These are phyloP conservation scores for Funneliformis mosseae DNA, from an alignment of 192 early-diverging fungal genomes.

Conservation along the genomic window DNA sequence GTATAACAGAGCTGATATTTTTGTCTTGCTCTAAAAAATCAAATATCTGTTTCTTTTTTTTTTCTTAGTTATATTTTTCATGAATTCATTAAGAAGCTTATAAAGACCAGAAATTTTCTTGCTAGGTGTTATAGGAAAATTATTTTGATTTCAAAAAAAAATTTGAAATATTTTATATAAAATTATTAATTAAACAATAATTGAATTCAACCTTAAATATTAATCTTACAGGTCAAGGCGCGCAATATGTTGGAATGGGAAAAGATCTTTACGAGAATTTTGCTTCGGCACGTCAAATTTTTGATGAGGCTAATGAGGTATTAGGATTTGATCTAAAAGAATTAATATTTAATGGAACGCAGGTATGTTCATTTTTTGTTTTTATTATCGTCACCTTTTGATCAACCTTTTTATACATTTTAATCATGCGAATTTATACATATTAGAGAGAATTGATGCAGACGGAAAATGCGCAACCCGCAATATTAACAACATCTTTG, in stretches of 20 bases:
- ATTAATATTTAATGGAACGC: conserved; percentile 89
- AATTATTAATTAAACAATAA: background rate
- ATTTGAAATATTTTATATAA: background rate
- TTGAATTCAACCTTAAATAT: background rate
- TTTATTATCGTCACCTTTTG: background rate
- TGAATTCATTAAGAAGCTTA: background rate
- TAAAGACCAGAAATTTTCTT: background rate
- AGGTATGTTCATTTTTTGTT: conserved; percentile 45
- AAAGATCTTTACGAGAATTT: conserved; percentile 80
- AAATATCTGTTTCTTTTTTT: background rate
- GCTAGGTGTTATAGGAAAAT: background rate
- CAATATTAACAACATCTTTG: conserved; percentile 88
- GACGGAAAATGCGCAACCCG: conserved; percentile 86
- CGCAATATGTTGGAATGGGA: conserved; percentile 92
- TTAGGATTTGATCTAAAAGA: conserved; percentile 68
- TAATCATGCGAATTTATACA: background rate
- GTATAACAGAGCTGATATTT: background rate
- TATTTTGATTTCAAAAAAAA: background rate
- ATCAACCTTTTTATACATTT: background rate
- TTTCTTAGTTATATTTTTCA: background rate
- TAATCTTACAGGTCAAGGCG: conserved; percentile 65
- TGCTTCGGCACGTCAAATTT: conserved; percentile 71
- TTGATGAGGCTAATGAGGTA: conserved; percentile 91
- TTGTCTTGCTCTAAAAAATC: background rate
- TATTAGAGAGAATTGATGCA: conserved; percentile 54